Base-by-base conservation (phyloP, 495 filamentous ascomycete genomes). In the Penicillium steckii region DNA sequence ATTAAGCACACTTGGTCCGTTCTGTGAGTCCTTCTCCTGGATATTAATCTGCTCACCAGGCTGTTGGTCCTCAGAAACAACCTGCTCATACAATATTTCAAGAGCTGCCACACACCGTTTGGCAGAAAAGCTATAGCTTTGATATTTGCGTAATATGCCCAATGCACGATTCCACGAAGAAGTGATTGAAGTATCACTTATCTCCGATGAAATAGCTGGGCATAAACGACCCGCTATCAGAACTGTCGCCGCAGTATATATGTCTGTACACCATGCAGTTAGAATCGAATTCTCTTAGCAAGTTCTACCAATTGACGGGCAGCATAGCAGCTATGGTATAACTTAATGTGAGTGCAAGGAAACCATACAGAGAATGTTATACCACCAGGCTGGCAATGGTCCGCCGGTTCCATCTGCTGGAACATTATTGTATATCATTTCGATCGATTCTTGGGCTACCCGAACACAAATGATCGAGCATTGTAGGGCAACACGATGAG, bases 281-380 rank as follows among this genome's bases (percentile, higher is more conserved):
- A n/a, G n/a, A n/a, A n/a, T n/a, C n/a, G n/a, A n/a, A n/a, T n/a
- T n/a, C n/a, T n/a, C n/a, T n/a, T n/a, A n/a, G n/a, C n/a, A n/a
- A n/a, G n/a, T n/a, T n/a, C n/a, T n/a, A n/a, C n/a, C n/a, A n/a
- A n/a, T n/a, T n/a, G n/a, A n/a, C n/a, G n/a, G n/a, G n/a, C n/a
- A n/a, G n/a, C n/a, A n/a, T n/a, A n/a, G n/a, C n/a, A n/a, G n/a
- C n/a, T 15, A 9, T 22, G 10, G 41, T 5, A 21, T 2, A 1
- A 49, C 67, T 49, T 23, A n/a, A n/a, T n/a, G n/a, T n/a, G n/a
- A n/a, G n/a, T n/a, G n/a, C n/a, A n/a, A n/a, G n/a, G n/a, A n/a
- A n/a, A n/a, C n/a, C n/a, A n/a, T n/a, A 73, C 68, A 74, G 1
- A 72, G 63, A 26, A 72, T 69, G 8, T 72, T 72, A 42, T 72